These are phyloP conservation scores for Pyracantha coccinea DNA, from an alignment of 331 rosid species.

Conservation along the genomic window DNA sequence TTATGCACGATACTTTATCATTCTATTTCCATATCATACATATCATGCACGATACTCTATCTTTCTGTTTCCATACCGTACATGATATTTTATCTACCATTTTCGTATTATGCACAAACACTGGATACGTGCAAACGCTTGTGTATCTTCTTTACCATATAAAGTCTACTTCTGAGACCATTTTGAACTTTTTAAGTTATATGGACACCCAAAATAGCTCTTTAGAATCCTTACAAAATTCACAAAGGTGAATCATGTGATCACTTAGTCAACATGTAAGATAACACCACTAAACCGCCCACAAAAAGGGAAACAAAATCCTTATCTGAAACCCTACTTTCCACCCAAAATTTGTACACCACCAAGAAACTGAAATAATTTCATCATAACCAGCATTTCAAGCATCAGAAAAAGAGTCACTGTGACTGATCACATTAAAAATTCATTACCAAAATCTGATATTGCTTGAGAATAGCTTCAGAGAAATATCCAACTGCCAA, in stretches of 20 bases:
- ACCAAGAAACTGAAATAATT: background rate
- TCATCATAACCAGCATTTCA: background rate
- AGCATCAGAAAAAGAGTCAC: background rate
- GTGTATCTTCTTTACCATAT: background rate
- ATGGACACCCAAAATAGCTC: background rate
- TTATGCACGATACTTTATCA: background rate
- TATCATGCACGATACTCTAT: no score
- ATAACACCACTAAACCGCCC: background rate
- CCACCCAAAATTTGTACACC: background rate
- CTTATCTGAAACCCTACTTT: background rate
- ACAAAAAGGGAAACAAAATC: background rate
- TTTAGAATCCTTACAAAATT: background rate
- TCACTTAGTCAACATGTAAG: background rate
- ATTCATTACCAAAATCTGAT: background rate
- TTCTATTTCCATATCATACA: background rate
- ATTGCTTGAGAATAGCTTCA: background rate
- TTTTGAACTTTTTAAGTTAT: background rate
- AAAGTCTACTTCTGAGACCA: no score
- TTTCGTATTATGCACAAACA: background rate
- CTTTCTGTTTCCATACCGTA: no score
- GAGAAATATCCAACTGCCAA: background rate
- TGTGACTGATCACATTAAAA: background rate
- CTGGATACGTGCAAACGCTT: background rate
- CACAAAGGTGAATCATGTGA: background rate
- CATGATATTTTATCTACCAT: no score